Conservation (phyloP, 768 basidiomycete genomes). For the Lactarius deliciosus region DNA sequence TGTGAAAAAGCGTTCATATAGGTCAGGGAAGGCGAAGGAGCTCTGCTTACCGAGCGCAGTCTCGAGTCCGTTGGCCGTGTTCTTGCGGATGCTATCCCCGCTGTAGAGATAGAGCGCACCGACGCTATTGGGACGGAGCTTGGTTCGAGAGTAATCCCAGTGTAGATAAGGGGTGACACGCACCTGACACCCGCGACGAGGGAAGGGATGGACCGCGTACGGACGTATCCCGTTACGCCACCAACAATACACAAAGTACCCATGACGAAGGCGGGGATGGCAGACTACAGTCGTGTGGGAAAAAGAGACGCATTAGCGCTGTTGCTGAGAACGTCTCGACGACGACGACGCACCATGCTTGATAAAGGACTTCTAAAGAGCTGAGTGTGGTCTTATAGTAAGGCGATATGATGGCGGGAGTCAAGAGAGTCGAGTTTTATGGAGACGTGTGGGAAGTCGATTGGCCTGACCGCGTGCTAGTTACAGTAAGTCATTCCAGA, state of each 20-base stretch:
- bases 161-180: slow-evolving; percentile 29
- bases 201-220: slow-evolving; percentile 77
- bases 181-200: slow-evolving; percentile 80
- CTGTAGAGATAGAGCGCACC: slow-evolving; percentile 79
- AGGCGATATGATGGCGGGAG: neutral
- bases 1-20: neutral
- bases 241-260: slow-evolving; percentile 75
- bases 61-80: slow-evolving; percentile 72
- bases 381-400: neutral
- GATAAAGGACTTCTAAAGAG: neutral
- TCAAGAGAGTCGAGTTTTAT: neutral
- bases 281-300: slow-evolving; percentile 50
- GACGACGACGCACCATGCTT: slow-evolving; percentile 11
- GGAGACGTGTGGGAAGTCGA: slow-evolving; percentile 14
- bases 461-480: neutral
- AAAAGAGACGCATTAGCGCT: neutral
- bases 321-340: neutral
- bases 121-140: slow-evolving; percentile 48
- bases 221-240: slow-evolving; percentile 68
- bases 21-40: neutral
- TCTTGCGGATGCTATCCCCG: slow-evolving; percentile 71
- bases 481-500: neutral
- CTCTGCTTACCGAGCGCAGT: slow-evolving; percentile 61
- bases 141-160: neutral
- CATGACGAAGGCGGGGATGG: slow-evolving; percentile 77